These are phyloP conservation scores for Saccharomyces hybrid DNA, from an alignment of 1,139 yeast species.

Conservation along the genomic window DNA sequence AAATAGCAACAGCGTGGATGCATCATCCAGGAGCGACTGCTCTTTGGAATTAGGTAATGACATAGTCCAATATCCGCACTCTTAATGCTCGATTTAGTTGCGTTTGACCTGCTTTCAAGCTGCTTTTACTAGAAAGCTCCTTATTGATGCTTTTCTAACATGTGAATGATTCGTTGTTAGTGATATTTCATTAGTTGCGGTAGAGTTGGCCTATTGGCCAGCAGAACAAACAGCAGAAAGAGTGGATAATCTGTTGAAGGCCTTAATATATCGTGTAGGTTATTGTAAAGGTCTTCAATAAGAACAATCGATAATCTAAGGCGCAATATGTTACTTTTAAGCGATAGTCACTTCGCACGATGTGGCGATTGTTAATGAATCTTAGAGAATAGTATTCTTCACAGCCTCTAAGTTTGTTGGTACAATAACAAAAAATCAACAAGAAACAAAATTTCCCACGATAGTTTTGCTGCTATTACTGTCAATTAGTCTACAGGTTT, in stretches of 20 bases:
- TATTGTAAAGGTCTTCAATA: too few species aligned
- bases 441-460: neutral
- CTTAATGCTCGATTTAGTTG: neutral
- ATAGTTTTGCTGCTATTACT: neutral
- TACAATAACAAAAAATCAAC: neutral
- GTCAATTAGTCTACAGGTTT: neutral
- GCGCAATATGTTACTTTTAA: neutral
- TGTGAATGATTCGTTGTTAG: neutral
- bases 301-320: too few species aligned
- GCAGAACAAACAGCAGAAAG: too few species aligned
- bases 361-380: neutral
- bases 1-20: conserved; percentile 58
- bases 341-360: neutral
- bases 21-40: conserved; percentile 45
- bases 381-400: neutral
- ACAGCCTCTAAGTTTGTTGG: neutral
- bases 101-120: neutral
- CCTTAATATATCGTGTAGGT: too few species aligned
- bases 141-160: neutral
- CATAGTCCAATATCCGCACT: neutral
- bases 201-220: too few species aligned
- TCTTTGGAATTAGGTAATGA: conserved; percentile 4
- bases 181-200: neutral
- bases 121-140: neutral
- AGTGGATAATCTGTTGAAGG: too few species aligned